These are phyloP conservation scores for Cordyceps pruinosa DNA, from an alignment of 2,329 filamentous ascomycete species.

Conservation along the genomic window DNA sequence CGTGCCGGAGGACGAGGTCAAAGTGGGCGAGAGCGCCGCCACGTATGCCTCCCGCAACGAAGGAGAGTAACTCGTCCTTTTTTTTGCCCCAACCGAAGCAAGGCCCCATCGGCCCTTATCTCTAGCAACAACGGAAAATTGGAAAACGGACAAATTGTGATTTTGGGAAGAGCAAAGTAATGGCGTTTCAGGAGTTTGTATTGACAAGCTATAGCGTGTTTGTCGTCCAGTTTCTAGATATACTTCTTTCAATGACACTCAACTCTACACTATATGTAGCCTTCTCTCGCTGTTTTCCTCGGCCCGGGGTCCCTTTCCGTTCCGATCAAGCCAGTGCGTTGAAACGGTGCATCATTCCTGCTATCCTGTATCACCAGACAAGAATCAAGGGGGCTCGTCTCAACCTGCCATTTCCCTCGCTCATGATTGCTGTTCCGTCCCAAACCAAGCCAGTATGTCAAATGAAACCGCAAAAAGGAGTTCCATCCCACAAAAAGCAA, in stretches of 20 bases:
- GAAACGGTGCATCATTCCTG: not conserved
- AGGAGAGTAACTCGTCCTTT: not conserved
- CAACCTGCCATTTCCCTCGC: too few relatives aligned
- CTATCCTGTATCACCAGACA: not conserved
- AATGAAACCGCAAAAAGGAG: too few relatives aligned
- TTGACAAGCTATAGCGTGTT: constrained; percentile 1
- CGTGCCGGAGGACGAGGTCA: constrained; percentile 53
- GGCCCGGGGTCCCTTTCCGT: not conserved
- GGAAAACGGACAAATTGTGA: not conserved
- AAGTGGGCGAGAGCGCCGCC: constrained; percentile 56
- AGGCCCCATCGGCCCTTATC: not conserved
- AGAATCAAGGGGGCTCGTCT: too few relatives aligned
- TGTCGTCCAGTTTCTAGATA: not conserved
- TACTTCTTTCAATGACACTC: not conserved
- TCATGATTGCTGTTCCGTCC: too few relatives aligned
- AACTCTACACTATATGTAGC: not conserved
- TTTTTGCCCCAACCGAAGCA: not conserved
- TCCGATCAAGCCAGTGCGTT: not conserved
- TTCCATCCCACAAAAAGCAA: too few relatives aligned
- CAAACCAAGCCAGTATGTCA: too few relatives aligned
- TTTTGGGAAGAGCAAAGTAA: not conserved
- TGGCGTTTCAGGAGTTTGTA: constrained; percentile 1
- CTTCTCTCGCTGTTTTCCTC: not conserved
- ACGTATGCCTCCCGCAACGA: constrained; percentile 21
- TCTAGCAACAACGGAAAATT: not conserved